Evolutionary conservation across 345 rosid genomes (phyloP), one percentile per base, ranked within the genome.

Genomic region (Citrus cavaleriei): DNA sequence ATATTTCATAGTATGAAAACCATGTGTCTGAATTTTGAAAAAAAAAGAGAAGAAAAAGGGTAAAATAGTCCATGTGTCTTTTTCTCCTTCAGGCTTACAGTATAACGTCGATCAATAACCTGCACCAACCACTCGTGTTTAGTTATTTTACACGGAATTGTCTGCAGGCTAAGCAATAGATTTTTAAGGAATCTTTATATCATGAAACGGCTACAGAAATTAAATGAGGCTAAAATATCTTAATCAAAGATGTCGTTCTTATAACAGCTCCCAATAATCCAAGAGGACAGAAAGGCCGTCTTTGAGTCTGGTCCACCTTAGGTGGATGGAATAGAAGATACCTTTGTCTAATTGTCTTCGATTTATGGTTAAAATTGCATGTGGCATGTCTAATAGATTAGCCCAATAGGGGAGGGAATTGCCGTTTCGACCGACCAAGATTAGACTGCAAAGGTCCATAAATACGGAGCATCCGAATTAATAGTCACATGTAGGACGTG

Each of bases 401-500:
- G 35, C 49, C 49, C 12, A 72, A 57, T 12, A 8, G 61, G 61
- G 13, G 38, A 61, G 28, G 25, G 24, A 30, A 58, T 58, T 6
- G 38, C 68, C 40, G 24, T 27, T 75, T 46, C 27, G 6, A 51
- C 38, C 57, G 66, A 2, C 60, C n/a, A 49, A 8, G 60, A 18
- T 42, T 68, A 32, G 73, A 19, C 38, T 51, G 1, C 4, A 1
- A 8, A 9, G 66, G 9, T 42, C 70, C 66, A 27, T 63, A 3
- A 12, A 61, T 28, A 7, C 35, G 16, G n/a, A 19, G 42, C 27
- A 4, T 34, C 30, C 54, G 59, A 74, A 75, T 75, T 59, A 80
- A 80, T 75, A 37, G 27, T 77, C 87, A 83, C 82, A 72, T 59
- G 69, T 51, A 51, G 78, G 60, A 32, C 71, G 75, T 85, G 88